Percentiles rank a stretch among this genome's conserved stretches.
Conservation (phyloP, 2,329 filamentous ascomycete genomes). For the Aspergillus ustus region DNA sequence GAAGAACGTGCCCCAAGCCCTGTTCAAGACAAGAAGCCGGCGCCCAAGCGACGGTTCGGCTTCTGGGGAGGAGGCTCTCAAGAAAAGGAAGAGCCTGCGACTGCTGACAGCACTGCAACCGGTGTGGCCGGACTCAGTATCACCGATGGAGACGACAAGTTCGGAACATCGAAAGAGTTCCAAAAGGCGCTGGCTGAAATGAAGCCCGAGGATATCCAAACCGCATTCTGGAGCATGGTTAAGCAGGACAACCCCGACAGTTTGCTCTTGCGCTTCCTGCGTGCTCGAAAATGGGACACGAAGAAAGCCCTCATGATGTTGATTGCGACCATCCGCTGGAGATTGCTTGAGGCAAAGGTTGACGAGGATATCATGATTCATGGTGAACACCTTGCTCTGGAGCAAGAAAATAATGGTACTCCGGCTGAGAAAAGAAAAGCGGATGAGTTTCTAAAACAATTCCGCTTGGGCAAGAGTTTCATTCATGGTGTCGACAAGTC, state of each 20-base stretch:
- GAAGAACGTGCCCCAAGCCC: slow-evolving; percentile 30
- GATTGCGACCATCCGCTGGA: slow-evolving; percentile 92
- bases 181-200: slow-evolving; percentile 77
- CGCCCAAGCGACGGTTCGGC: slow-evolving; percentile 72
- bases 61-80: slow-evolving; percentile 70
- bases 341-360: slow-evolving; percentile 78
- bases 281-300: slow-evolving; percentile 94
- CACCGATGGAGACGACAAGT: slow-evolving; percentile 79
- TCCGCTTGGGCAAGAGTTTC: slow-evolving; percentile 91
- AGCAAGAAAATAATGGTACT: slow-evolving; percentile 64
- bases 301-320: slow-evolving; percentile 93
- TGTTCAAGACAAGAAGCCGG: slow-evolving; percentile 54
- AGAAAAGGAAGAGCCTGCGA: slow-evolving; percentile 40
- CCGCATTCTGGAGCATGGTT: slow-evolving; percentile 88
- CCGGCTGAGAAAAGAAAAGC: slow-evolving; percentile 68
- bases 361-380: slow-evolving; percentile 84
- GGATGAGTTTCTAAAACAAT: slow-evolving; percentile 79
- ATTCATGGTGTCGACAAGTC: slow-evolving; percentile 84
- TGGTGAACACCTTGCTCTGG: slow-evolving; percentile 71
- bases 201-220: slow-evolving; percentile 76
- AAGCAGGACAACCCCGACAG: slow-evolving; percentile 95
- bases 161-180: slow-evolving; percentile 86
- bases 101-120: slow-evolving; percentile 45
- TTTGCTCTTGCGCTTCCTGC: slow-evolving; percentile 77
- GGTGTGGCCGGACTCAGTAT: slow-evolving; percentile 42